Percentiles rank a stretch among this genome's conserved stretches.
phyloP scores from a whole-genome alignment of 2,329 filamentous ascomycete genomes.

The Xylariaceae sp. region DNA sequence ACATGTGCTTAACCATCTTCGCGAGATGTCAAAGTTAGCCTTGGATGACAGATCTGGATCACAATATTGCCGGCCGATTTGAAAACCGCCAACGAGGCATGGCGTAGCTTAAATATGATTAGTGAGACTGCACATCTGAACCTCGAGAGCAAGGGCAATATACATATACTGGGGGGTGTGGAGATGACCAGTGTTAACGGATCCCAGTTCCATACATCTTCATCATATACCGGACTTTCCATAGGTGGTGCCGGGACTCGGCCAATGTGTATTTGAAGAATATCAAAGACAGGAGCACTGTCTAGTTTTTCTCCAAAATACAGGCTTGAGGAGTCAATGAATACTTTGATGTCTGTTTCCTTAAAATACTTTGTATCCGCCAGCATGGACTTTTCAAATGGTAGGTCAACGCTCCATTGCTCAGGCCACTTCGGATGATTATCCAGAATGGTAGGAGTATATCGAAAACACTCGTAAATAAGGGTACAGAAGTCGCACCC shows the following conservation, averaged over 20 bases:
- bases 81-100: background rate
- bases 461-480: background rate
- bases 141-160: background rate
- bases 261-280: no score
- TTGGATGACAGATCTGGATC: background rate
- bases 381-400: background rate
- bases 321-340: background rate
- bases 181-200: background rate
- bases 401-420: background rate
- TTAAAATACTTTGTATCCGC: background rate
- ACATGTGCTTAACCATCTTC: background rate
- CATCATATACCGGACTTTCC: no score
- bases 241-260: no score
- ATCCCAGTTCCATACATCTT: background rate
- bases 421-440: background rate
- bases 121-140: background rate
- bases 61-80: background rate
- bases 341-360: background rate
- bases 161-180: background rate
- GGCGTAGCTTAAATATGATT: background rate
- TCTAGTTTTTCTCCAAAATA: background rate
- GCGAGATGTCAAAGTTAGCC: background rate
- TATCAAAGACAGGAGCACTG: no score
- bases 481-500: background rate
- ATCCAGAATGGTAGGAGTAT: background rate